These are phyloP conservation scores for Colletotrichum lini DNA, from an alignment of 2,329 filamentous ascomycete genomes.

Conservation along the genomic window DNA sequence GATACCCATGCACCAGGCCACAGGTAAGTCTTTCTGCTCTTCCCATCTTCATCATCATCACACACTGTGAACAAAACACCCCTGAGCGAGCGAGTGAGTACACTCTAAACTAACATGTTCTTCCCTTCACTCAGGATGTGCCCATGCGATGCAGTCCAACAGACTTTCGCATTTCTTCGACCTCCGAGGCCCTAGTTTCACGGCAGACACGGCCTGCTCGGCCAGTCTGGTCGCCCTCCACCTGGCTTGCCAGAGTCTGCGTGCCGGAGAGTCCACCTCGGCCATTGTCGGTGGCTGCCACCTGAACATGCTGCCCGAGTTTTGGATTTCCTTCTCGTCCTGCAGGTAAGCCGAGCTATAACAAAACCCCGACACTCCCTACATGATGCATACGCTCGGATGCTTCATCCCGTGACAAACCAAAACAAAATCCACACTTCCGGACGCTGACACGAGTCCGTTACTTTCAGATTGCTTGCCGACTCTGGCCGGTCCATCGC, in stretches of 20 bases:
- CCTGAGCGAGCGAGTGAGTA: no score
- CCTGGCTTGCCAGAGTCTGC: conserved; percentile 64
- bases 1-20: conserved; percentile 67
- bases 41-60: no score
- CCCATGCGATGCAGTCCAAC: conserved; percentile 68
- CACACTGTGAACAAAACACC: no score
- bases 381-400: background rate
- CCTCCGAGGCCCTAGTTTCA: conserved; percentile 66
- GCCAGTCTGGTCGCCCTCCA: conserved; percentile 66
- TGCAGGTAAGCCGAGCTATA: conserved; percentile 52
- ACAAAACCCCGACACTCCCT: no score
- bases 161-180: conserved; percentile 70
- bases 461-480: conserved; percentile 60
- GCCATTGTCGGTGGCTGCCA: conserved; percentile 65
- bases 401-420: background rate
- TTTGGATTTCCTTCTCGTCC: conserved; percentile 62
- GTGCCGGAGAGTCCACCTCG: conserved; percentile 60
- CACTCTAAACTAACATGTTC: conserved; percentile 38
- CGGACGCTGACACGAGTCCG: conserved; percentile 2
- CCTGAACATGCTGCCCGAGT: conserved; percentile 63
- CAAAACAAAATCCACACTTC: no score
- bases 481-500: conserved; percentile 66
- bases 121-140: conserved; percentile 53
- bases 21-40: conserved; percentile 51
- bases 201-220: conserved; percentile 67